These are phyloP conservation scores for Zalaria sp. DNA, from an alignment of 2,329 filamentous ascomycete genomes.

Conservation along the genomic window DNA sequence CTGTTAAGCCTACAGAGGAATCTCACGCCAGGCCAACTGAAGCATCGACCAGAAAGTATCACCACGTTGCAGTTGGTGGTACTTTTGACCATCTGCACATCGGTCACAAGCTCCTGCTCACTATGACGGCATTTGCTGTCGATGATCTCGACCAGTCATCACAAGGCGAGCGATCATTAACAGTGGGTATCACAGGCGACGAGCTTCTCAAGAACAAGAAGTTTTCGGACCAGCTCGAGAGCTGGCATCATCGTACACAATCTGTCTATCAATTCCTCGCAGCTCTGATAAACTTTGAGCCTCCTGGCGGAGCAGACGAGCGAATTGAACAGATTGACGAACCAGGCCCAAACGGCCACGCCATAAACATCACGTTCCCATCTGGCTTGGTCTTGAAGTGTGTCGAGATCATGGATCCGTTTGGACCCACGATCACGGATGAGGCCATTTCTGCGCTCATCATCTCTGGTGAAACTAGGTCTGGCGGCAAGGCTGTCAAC, in stretches of 20 bases:
- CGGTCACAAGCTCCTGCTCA: conserved; percentile 89
- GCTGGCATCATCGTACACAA: conserved; percentile 61
- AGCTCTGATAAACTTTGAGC: conserved; percentile 44
- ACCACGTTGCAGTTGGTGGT: conserved; percentile 67
- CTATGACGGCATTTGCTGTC: conserved; percentile 65
- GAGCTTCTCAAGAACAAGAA: conserved; percentile 81
- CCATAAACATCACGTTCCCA: conserved; percentile 44
- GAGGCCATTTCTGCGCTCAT: conserved; percentile 66
- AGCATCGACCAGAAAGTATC: conserved; percentile 28
- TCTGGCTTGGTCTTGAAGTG: conserved; percentile 57
- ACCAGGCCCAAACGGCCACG: conserved; percentile 34
- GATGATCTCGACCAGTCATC: conserved; percentile 29
- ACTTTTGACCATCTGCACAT: conserved; percentile 95
- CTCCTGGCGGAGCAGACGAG: conserved; percentile 19
- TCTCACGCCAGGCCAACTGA: neutral
- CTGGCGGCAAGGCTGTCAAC: conserved; percentile 76
- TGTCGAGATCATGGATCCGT: conserved; percentile 75
- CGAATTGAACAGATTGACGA: conserved; percentile 23
- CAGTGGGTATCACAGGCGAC: conserved; percentile 81
- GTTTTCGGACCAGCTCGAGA: conserved; percentile 64
- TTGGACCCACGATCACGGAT: conserved; percentile 79
- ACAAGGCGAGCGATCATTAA: conserved; percentile 26
- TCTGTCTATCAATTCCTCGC: conserved; percentile 58
- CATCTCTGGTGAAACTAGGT: conserved; percentile 75
- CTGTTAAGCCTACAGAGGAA: conserved; percentile 1